Percentiles rank a stretch among this genome's conserved stretches.
Conservation (phyloP, 768 basidiomycete species). For the Tubosaeta sp. region DNA sequence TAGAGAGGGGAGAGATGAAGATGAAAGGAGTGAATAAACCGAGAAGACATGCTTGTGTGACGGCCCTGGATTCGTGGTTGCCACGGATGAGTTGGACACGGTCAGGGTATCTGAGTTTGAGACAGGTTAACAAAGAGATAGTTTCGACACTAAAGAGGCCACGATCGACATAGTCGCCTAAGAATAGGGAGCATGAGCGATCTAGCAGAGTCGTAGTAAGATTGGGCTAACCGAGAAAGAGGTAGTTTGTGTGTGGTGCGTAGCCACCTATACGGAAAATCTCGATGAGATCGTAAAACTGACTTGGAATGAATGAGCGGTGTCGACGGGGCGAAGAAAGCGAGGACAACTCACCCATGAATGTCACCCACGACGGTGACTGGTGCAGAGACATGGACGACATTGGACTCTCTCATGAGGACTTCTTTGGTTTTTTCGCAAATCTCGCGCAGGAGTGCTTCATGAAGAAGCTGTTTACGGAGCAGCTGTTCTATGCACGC, state of each 20-base stretch:
- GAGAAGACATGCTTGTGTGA: slow-evolving; percentile 78
- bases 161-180: slow-evolving; percentile 98
- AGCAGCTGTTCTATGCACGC: slow-evolving; percentile 90
- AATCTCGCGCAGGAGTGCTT: slow-evolving; percentile 93
- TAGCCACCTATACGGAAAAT: slow-evolving; percentile 99
- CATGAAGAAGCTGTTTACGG: slow-evolving; percentile 90
- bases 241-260: slow-evolving; percentile 95
- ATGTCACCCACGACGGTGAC: slow-evolving; percentile 99
- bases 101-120: slow-evolving; percentile 96
- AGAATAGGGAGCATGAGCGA: slow-evolving; percentile 6
- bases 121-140: slow-evolving; percentile 92
- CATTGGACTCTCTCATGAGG: slow-evolving; percentile 97
- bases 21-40: not conserved
- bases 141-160: slow-evolving; percentile 98
- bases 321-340: slow-evolving; percentile 8
- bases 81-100: slow-evolving; percentile 95
- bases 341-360: slow-evolving; percentile 73
- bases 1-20: slow-evolving; percentile 31
- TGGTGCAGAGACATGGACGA: slow-evolving; percentile 94
- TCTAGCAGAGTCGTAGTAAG: not conserved
- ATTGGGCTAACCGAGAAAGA: slow-evolving; percentile 80
- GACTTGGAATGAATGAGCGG: slow-evolving; percentile 56
- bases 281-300: slow-evolving; percentile 99
- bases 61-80: slow-evolving; percentile 96
- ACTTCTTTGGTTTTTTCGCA: slow-evolving; percentile 99